Percentiles rank a stretch among this genome's conserved stretches.
phyloP scores from a whole-genome alignment of 1,284 basidiomycete species.

The Trichosporon ovoides region DNA sequence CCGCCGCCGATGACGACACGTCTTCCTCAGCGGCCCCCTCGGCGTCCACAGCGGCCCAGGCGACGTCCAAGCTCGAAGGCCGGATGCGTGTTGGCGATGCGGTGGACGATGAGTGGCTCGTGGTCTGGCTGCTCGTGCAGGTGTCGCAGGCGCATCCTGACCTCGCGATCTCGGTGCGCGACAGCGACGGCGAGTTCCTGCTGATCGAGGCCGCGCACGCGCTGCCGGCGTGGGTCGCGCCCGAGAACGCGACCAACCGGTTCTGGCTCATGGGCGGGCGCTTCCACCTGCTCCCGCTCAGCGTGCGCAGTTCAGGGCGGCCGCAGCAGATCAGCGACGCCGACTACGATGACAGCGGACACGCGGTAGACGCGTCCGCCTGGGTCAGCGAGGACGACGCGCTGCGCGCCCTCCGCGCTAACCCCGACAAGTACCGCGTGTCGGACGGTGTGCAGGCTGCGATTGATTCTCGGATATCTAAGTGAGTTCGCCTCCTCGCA shows the following conservation, averaged over 20 bases:
- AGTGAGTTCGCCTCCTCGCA: constrained; percentile 54
- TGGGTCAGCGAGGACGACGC: constrained; percentile 63
- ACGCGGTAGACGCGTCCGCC: constrained; percentile 54
- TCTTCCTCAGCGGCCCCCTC: background rate
- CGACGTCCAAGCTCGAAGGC: constrained; percentile 56
- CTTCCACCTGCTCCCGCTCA: constrained; percentile 78
- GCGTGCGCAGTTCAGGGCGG: constrained; percentile 60
- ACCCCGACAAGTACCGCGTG: constrained; percentile 50
- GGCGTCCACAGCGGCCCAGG: background rate
- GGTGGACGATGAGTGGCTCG: constrained; percentile 93
- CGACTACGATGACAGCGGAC: constrained; percentile 50
- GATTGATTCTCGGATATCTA: constrained; percentile 63
- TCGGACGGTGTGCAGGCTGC: constrained; percentile 57
- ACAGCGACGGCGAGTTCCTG: constrained; percentile 92
- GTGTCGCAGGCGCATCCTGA: constrained; percentile 71
- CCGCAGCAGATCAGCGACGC: constrained; percentile 56
- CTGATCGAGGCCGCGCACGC: constrained; percentile 92
- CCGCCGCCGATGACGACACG: background rate
- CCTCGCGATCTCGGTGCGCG: constrained; percentile 67
- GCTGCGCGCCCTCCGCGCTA: constrained; percentile 54
- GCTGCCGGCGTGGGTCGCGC: constrained; percentile 85
- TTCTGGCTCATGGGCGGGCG: constrained; percentile 82
- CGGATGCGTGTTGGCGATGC: constrained; percentile 83
- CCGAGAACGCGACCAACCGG: constrained; percentile 86
- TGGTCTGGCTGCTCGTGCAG: constrained; percentile 77